Evolutionary conservation across 1,284 basidiomycete species (phyloP).

Genomic region (Sporisorium scitamineum): DNA sequence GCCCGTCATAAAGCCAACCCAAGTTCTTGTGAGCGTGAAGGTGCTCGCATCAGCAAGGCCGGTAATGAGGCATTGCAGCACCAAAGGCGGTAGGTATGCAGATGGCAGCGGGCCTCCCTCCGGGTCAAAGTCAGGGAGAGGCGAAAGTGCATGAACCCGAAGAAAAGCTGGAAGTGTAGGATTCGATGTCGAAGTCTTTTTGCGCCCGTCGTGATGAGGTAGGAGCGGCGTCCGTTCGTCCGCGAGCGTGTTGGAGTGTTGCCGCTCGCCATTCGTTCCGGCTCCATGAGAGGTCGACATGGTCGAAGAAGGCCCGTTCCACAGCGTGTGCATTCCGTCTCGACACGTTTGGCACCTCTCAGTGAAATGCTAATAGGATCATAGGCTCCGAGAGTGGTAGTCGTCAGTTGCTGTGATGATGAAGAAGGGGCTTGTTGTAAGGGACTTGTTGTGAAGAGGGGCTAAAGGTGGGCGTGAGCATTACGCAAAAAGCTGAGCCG

Average conservation of each 20-base stretch:
- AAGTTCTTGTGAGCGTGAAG: constrained; percentile 33
- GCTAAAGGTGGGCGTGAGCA: not conserved
- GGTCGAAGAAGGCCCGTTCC: not conserved
- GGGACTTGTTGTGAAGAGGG: not conserved
- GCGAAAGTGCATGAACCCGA: constrained; percentile 13
- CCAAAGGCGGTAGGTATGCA: constrained; percentile 28
- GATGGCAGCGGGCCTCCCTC: constrained; percentile 10
- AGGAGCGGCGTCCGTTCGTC: constrained; percentile 20
- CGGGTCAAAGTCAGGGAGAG: constrained; percentile 19
- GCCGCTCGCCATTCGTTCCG: not conserved
- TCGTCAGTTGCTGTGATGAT: not conserved
- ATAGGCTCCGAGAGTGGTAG: not conserved
- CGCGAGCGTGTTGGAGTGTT: not conserved
- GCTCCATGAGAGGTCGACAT: constrained; percentile 1
- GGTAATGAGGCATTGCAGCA: constrained; percentile 46
- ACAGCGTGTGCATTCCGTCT: not conserved
- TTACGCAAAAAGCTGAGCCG: not conserved
- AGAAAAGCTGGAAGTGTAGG: constrained; percentile 1
- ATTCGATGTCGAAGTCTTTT: not conserved
- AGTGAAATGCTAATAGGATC: not conserved
- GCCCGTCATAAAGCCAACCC: constrained; percentile 55
- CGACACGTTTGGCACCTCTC: not conserved
- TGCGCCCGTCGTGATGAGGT: not conserved
- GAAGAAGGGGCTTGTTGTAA: not conserved
- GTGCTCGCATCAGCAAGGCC: constrained; percentile 42